Percentiles rank a stretch among this genome's conserved stretches.
phyloP scores from a whole-genome alignment of 305 asterid species.

The Fraxinus baroniana region DNA sequence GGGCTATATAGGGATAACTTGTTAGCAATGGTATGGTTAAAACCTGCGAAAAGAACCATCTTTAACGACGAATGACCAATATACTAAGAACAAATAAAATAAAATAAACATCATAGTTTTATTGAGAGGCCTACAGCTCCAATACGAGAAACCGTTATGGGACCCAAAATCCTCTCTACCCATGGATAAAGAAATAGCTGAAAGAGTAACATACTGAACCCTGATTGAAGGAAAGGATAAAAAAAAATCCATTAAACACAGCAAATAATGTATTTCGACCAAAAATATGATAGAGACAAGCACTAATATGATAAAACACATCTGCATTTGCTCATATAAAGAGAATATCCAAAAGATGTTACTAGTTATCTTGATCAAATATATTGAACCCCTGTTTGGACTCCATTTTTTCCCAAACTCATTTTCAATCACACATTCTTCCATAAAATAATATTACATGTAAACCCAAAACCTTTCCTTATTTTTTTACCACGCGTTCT shows the following conservation, averaged over 20 bases:
- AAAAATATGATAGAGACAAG: neutral
- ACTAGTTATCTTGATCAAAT: neutral
- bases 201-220: constrained; percentile 60
- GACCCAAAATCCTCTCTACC: constrained; percentile 53
- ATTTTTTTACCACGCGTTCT: neutral
- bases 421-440: neutral
- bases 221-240: constrained; percentile 35
- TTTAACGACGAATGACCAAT: neutral
- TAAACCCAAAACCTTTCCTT: neutral
- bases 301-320: neutral
- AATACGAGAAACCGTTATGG: constrained; percentile 60
- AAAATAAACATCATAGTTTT: constrained; percentile 6
- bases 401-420: neutral
- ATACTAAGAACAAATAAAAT: neutral
- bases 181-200: constrained; percentile 58
- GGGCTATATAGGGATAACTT: constrained; percentile 62
- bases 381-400: neutral
- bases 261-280: neutral
- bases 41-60: constrained; percentile 40
- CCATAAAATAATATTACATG: neutral
- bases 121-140: constrained; percentile 51
- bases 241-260: neutral
- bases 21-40: constrained; percentile 64
- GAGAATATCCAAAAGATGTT: neutral
- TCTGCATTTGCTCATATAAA: neutral